phyloP scores from a whole-genome alignment of 768 basidiomycete genomes.

The Trametes elegans region DNA sequence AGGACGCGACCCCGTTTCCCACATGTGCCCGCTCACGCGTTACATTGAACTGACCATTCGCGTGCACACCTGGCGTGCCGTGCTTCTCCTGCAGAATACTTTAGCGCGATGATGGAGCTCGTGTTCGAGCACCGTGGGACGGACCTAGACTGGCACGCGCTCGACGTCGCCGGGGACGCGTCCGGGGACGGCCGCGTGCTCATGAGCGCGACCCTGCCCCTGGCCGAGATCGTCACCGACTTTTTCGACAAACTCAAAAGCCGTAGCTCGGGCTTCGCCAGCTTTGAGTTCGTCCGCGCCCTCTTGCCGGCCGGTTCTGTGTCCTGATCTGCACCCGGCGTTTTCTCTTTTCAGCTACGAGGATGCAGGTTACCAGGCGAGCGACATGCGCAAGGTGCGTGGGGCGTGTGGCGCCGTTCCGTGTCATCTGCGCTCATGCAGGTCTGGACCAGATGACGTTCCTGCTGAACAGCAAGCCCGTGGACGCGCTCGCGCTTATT shows the following conservation, averaged over 20 bases:
- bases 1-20: not conserved
- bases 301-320: not conserved
- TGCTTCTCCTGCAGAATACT: conserved; percentile 57
- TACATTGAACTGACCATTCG: not conserved
- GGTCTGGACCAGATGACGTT: conserved; percentile 75
- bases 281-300: conserved; percentile 70
- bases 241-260: conserved; percentile 96
- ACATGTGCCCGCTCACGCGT: not conserved
- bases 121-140: conserved; percentile 85
- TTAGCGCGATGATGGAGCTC: conserved; percentile 95
- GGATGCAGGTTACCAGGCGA: conserved; percentile 82
- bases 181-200: conserved; percentile 63
- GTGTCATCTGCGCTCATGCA: not conserved
- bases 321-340: not conserved
- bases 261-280: conserved; percentile 86
- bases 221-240: conserved; percentile 91
- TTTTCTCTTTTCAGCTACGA: conserved; percentile 66
- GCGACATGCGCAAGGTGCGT: conserved; percentile 78
- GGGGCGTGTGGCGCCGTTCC: not conserved
- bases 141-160: conserved; percentile 79
- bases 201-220: conserved; percentile 78
- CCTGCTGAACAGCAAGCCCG: conserved; percentile 81
- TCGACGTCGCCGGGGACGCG: conserved; percentile 46
- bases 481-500: conserved; percentile 92
- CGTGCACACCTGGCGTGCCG: not conserved